A percentile compares a stretch with the other conserved stretches of the same genome.
These are phyloP conservation scores for Plicaturopsis crispa DNA, from an alignment of 768 basidiomycete genomes.

Conservation along the genomic window DNA sequence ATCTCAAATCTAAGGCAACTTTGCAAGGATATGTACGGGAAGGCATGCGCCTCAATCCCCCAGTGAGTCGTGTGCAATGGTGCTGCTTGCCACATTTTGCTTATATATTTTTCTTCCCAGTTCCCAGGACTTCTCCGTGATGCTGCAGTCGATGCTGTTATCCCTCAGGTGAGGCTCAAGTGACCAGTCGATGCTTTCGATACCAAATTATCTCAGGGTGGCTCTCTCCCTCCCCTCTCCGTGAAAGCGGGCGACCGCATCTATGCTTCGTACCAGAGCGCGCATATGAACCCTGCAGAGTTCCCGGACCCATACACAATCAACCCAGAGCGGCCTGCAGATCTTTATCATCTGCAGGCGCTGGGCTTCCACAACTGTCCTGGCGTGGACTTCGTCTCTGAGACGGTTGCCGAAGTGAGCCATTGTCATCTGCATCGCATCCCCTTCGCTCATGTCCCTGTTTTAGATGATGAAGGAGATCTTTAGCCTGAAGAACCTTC, in stretches of 20 bases:
- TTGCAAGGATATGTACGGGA: slow-evolving; percentile 44
- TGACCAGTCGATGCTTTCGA: too few species aligned
- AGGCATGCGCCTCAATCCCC: too few species aligned
- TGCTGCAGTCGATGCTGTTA: slow-evolving; percentile 22
- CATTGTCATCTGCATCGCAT: too few species aligned
- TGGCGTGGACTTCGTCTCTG: slow-evolving; percentile 6
- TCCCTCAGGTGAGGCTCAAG: too few species aligned
- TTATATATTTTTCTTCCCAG: slow-evolving; percentile 29
- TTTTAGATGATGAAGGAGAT: slow-evolving; percentile 7
- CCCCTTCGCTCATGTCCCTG: too few species aligned
- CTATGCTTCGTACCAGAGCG: slow-evolving; percentile 33
- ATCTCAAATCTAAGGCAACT: slow-evolving; percentile 23
- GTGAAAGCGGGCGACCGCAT: slow-evolving; percentile 34
- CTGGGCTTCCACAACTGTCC: slow-evolving; percentile 11
- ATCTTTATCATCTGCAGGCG: too few species aligned
- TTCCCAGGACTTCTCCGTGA: slow-evolving; percentile 34
- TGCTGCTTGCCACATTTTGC: neutral
- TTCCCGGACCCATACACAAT: slow-evolving; percentile 6
- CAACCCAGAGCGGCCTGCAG: neutral
- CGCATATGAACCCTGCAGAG: slow-evolving; percentile 36
- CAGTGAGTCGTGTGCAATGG: slow-evolving; percentile 18
- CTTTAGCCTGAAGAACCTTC: slow-evolving; percentile 9
- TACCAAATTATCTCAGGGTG: too few species aligned
- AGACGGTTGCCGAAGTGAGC: slow-evolving; percentile 7
- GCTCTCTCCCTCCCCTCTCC: slow-evolving; percentile 22